These are phyloP conservation scores for Amanita rubescens DNA, from an alignment of 768 basidiomycete genomes.

Conservation along the genomic window DNA sequence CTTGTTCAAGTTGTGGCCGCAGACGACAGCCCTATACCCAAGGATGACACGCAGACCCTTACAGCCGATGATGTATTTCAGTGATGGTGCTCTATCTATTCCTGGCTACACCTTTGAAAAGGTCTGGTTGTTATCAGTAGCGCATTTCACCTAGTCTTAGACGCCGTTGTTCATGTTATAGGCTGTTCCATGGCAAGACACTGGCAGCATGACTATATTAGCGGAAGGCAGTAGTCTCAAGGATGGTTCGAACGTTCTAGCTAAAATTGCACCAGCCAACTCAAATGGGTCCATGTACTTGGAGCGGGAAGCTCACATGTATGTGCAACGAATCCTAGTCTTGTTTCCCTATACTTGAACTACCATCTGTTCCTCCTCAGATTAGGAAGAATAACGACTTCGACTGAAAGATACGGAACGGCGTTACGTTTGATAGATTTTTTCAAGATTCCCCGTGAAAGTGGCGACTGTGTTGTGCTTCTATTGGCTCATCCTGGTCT, in stretches of 20 bases:
- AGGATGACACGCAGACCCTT: conserved; percentile 49
- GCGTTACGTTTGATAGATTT: conserved; percentile 56
- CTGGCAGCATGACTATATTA: conserved; percentile 61
- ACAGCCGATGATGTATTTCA: conserved; percentile 53
- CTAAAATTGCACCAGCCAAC: conserved; percentile 67
- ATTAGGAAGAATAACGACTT: conserved; percentile 40
- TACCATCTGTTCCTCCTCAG: conserved; percentile 23
- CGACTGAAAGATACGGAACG: conserved; percentile 45
- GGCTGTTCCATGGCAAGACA: conserved; percentile 65
- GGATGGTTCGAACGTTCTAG: conserved; percentile 60
- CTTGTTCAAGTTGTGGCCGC: not conserved
- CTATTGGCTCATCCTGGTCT: conserved; percentile 63
- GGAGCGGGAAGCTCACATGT: conserved; percentile 71
- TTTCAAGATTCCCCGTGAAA: conserved; percentile 55
- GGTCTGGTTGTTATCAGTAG: conserved; percentile 24
- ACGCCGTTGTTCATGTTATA: conserved; percentile 17
- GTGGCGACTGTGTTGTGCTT: conserved; percentile 65
- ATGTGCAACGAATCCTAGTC: conserved; percentile 18
- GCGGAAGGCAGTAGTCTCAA: conserved; percentile 65
- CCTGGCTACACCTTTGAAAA: conserved; percentile 70
- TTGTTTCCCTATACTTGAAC: not conserved
- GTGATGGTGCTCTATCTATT: conserved; percentile 51
- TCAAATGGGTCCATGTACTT: conserved; percentile 68
- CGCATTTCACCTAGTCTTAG: too few relatives aligned
- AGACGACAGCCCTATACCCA: not conserved